phyloP scores from a whole-genome alignment of 106 monocot genomes.

The Platanthera guangdongensis region DNA sequence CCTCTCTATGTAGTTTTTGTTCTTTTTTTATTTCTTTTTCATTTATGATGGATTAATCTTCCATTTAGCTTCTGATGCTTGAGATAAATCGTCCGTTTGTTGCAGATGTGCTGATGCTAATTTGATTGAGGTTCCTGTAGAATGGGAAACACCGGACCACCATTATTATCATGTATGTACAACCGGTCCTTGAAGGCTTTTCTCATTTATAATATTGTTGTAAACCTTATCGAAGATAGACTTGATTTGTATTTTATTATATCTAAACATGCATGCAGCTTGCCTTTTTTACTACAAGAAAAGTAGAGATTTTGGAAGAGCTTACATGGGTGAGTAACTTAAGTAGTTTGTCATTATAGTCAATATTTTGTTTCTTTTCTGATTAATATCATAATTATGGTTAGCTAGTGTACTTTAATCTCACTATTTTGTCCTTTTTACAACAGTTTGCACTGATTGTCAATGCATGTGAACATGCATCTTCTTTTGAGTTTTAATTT shows the following conservation, averaged over 20 bases:
- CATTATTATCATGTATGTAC: slow-evolving; percentile 88
- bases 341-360: not conserved
- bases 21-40: not conserved
- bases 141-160: slow-evolving; percentile 81
- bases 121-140: slow-evolving; percentile 72
- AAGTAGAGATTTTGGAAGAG: slow-evolving; percentile 44
- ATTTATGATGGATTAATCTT: not conserved
- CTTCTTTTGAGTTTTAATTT: not conserved
- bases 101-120: slow-evolving; percentile 85
- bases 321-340: slow-evolving; percentile 55
- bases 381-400: not conserved
- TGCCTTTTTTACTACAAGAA: slow-evolving; percentile 49
- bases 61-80: not conserved
- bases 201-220: not conserved
- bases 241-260: not conserved
- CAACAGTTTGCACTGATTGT: not conserved
- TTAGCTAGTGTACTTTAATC: not conserved
- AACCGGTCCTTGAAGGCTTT: not conserved
- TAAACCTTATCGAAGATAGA: not conserved
- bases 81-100: not conserved
- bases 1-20: not conserved
- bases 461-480: not conserved
- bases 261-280: slow-evolving; percentile 22
- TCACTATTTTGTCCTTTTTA: not conserved
- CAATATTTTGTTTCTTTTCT: not conserved